Conservation (phyloP, 2,329 filamentous ascomycete genomes). For the Pyricularia pennisetigena region DNA sequence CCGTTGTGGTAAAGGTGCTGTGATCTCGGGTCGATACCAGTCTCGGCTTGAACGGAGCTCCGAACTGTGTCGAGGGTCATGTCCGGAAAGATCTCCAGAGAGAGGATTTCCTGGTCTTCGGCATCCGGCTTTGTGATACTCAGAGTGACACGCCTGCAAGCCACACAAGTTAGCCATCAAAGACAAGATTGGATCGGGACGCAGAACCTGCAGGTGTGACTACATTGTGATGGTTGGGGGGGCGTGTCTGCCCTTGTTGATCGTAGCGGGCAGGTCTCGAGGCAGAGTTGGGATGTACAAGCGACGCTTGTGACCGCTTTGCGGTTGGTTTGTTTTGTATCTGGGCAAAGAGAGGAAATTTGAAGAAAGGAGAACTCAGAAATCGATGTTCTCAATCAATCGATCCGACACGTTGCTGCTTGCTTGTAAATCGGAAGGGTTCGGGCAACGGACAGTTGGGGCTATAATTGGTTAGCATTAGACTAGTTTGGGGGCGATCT, state of each 20-base stretch:
- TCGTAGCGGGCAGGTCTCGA: not conserved
- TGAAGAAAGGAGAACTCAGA: not conserved
- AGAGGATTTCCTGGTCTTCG: conserved; percentile 65
- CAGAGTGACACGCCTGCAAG: conserved; percentile 71
- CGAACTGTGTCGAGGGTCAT: conserved; percentile 82
- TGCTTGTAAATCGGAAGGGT: not conserved
- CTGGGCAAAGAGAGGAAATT: not conserved
- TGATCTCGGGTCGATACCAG: conserved; percentile 56
- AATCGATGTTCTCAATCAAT: not conserved
- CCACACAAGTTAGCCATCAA: not conserved
- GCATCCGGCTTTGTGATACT: conserved; percentile 69
- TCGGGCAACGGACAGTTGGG: not conserved
- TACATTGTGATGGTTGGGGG: not conserved
- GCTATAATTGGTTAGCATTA: not conserved
- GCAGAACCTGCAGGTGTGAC: not conserved
- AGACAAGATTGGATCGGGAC: not conserved
- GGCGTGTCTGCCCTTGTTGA: not conserved
- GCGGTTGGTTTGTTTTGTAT: not conserved
- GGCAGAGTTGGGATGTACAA: not conserved
- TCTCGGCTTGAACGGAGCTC: conserved; percentile 79
- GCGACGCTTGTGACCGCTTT: not conserved
- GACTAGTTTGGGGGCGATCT: not conserved
- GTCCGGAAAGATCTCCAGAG: conserved; percentile 70
- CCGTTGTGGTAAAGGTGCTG: conserved; percentile 92
- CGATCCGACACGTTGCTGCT: not conserved